These are phyloP conservation scores for Podospora comata DNA, from an alignment of 495 filamentous ascomycete genomes.

Conservation along the genomic window DNA sequence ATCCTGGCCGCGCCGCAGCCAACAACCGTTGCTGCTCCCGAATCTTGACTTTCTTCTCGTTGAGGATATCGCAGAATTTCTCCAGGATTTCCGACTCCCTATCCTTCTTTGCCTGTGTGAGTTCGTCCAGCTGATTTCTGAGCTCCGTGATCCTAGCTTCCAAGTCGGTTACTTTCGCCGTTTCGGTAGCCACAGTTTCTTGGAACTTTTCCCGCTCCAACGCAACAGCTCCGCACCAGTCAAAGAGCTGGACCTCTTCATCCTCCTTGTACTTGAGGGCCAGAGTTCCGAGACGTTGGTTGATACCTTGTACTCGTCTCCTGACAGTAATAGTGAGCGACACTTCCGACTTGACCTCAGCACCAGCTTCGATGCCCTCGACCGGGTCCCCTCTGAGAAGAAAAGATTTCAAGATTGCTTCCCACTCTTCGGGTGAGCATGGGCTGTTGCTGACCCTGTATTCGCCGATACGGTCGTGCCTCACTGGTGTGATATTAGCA, in stretches of 20 bases:
- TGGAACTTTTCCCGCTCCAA: slow-evolving; percentile 30
- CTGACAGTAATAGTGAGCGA: slow-evolving; percentile 42
- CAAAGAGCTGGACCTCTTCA: slow-evolving; percentile 64
- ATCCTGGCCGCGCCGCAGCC: slow-evolving; percentile 13
- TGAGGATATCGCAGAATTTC: slow-evolving; percentile 69
- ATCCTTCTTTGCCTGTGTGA: slow-evolving; percentile 61
- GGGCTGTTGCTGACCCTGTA: slow-evolving; percentile 30
- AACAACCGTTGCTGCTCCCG: slow-evolving; percentile 69
- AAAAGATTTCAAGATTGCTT: slow-evolving; percentile 39
- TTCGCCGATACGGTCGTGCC: slow-evolving; percentile 33
- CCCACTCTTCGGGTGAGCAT: slow-evolving; percentile 45
- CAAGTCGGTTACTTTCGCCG: slow-evolving; percentile 50
- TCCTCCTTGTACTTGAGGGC: slow-evolving; percentile 59
- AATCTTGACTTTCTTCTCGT: slow-evolving; percentile 91
- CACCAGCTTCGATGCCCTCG: slow-evolving; percentile 43
- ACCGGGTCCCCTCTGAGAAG: slow-evolving; percentile 36
- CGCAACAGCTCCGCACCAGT: slow-evolving; percentile 60
- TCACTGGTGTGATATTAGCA: slow-evolving; percentile 25
- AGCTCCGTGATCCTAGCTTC: slow-evolving; percentile 46
- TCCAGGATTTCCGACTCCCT: slow-evolving; percentile 68
- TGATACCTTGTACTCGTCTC: slow-evolving; percentile 48
- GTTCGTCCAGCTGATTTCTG: slow-evolving; percentile 57
- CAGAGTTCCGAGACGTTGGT: slow-evolving; percentile 69
- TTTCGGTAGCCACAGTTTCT: slow-evolving; percentile 41
- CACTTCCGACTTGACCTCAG: slow-evolving; percentile 35